Evolutionary conservation across 208 protist genomes (phyloP).

Genomic region (Vickermania ingenoplastis): DNA sequence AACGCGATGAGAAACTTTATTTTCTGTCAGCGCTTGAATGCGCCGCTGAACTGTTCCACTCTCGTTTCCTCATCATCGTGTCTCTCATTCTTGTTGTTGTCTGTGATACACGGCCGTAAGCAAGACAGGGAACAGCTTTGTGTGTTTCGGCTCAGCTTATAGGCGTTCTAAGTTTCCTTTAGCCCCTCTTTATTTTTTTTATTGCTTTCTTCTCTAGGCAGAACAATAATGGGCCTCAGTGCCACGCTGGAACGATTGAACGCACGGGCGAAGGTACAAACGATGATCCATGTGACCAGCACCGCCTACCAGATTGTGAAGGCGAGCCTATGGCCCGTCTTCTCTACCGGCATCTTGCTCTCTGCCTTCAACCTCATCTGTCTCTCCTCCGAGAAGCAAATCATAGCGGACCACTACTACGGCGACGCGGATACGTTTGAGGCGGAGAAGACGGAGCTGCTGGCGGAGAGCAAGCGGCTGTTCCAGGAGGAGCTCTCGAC

Average conservation of each 20-base stretch:
- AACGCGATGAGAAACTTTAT: no score
- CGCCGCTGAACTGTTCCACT: no score
- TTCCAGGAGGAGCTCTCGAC: constrained; percentile 77
- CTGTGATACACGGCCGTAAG: no score
- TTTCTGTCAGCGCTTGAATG: no score
- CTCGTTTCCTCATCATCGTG: no score
- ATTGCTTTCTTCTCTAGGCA: not conserved
- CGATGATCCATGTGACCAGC: not conserved
- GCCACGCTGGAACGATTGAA: no score
- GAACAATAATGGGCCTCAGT: no score
- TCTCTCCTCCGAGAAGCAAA: constrained; percentile 74
- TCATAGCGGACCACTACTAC: constrained; percentile 75
- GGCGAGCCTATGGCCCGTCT: constrained; percentile 73
- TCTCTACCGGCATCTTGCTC: constrained; percentile 57
- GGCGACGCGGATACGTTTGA: constrained; percentile 24
- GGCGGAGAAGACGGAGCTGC: constrained; percentile 25
- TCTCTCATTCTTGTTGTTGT: no score
- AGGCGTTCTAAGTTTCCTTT: no score
- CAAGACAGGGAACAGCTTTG: no score
- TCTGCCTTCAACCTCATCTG: constrained; percentile 71
- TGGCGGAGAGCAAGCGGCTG: constrained; percentile 46
- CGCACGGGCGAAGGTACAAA: not conserved
- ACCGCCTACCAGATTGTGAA: constrained; percentile 32
- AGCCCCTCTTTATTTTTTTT: not conserved
- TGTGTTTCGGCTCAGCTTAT: no score